Conservation (phyloP, 2,329 filamentous ascomycete species). For the Cladophialophora chaetospira region DNA sequence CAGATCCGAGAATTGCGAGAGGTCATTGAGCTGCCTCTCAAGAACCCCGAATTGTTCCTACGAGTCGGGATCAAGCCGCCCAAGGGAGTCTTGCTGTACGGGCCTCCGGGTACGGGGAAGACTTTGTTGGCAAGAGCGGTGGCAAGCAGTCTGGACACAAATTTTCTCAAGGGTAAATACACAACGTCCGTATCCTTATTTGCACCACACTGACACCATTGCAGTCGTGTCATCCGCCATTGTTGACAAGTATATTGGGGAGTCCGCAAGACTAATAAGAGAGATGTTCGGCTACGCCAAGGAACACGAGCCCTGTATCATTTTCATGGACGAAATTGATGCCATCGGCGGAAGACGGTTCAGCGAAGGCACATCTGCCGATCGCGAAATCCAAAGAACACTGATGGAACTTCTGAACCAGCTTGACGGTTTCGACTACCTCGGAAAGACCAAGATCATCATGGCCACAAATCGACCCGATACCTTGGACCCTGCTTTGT, state of each 20-base stretch:
- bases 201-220: not conserved
- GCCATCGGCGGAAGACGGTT: conserved; percentile 96
- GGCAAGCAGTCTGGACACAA: conserved; percentile 93
- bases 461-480: conserved; percentile 99
- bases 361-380: conserved; percentile 94
- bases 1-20: conserved; percentile 97
- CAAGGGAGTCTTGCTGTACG: conserved; percentile 94
- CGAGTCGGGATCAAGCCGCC: conserved; percentile 98
- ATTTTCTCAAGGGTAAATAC: conserved; percentile 86
- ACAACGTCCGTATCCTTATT: not conserved
- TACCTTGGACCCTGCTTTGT: conserved; percentile 87
- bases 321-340: conserved; percentile 99
- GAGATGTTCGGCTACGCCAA: conserved; percentile 99
- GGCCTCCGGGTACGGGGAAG: conserved; percentile 95
- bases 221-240: conserved; percentile 96
- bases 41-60: conserved; percentile 97
- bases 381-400: conserved; percentile 97
- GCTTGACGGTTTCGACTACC: conserved; percentile 97
- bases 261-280: conserved; percentile 93
- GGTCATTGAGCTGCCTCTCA: conserved; percentile 95
- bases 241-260: conserved; percentile 99
- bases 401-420: conserved; percentile 99
- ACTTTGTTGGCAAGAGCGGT: conserved; percentile 92
- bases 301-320: conserved; percentile 98
- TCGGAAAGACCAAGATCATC: conserved; percentile 99